A percentile compares a stretch with the other conserved stretches of the same genome.
phyloP scores from a whole-genome alignment of 2,329 filamentous ascomycete genomes.

The Paramyrothecium sp. region DNA sequence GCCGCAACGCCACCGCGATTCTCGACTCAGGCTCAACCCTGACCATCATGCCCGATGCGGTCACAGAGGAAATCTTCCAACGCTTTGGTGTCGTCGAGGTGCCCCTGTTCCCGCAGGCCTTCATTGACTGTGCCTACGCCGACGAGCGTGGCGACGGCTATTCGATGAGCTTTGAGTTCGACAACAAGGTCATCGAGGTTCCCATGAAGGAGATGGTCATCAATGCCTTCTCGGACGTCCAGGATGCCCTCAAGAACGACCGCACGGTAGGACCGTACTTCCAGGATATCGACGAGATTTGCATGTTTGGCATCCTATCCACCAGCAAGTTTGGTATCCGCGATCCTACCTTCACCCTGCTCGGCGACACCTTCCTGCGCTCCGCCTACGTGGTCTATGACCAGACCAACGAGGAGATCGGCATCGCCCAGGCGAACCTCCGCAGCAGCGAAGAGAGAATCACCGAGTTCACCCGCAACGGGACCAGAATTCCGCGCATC shows the following conservation, averaged over 20 bases:
- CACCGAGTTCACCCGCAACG: constrained; percentile 40
- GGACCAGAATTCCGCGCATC: constrained; percentile 35
- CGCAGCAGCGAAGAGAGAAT: constrained; percentile 42
- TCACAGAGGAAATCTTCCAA: constrained; percentile 50
- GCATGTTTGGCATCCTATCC: constrained; percentile 55
- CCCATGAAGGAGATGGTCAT: constrained; percentile 53
- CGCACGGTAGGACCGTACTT: constrained; percentile 25
- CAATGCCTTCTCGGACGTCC: constrained; percentile 35
- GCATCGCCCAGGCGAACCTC: constrained; percentile 51
- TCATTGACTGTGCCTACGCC: constrained; percentile 51
- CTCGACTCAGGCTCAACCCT: constrained; percentile 74
- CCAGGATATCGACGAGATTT: constrained; percentile 40
- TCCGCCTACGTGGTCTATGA: constrained; percentile 59
- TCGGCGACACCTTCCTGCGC: constrained; percentile 59
- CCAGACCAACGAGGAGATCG: constrained; percentile 47
- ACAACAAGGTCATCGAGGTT: constrained; percentile 45
- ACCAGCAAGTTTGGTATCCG: constrained; percentile 29
- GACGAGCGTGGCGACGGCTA: constrained; percentile 39
- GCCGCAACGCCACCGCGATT: constrained; percentile 53
- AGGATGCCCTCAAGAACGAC: constrained; percentile 37
- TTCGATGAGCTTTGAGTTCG: constrained; percentile 52
- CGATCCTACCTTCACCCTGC: constrained; percentile 35
- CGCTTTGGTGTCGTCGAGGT: constrained; percentile 51
- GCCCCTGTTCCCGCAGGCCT: constrained; percentile 35
- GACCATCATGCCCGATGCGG: constrained; percentile 62